Percentiles rank a stretch among this genome's conserved stretches.
Evolutionary conservation across 208 protist genomes (phyloP).

Genomic region (Wallacemonas sp.): DNA sequence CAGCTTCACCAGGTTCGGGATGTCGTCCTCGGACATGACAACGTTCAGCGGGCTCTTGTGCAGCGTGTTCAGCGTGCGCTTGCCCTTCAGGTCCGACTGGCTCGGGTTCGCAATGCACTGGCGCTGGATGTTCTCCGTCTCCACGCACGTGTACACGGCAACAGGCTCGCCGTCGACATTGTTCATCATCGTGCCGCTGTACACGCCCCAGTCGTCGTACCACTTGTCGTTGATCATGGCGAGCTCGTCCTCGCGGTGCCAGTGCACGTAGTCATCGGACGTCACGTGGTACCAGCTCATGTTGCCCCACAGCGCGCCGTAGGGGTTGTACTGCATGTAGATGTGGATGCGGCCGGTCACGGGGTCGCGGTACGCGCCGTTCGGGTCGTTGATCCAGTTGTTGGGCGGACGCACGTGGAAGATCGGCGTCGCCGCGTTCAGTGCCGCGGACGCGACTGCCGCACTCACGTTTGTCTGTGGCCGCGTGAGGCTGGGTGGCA

Average conservation of each 20-base stretch:
- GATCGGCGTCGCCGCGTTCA: constrained; percentile 22
- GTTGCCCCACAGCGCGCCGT: constrained; percentile 54
- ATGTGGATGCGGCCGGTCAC: constrained; percentile 52
- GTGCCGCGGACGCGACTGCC: not conserved
- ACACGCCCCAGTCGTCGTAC: constrained; percentile 53
- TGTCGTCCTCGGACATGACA: constrained; percentile 33
- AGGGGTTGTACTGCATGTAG: constrained; percentile 76
- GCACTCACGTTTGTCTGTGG: not conserved
- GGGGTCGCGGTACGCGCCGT: constrained; percentile 61
- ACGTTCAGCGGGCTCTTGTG: constrained; percentile 41
- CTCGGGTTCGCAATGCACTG: constrained; percentile 50
- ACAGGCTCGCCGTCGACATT: constrained; percentile 40
- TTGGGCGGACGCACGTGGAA: constrained; percentile 54
- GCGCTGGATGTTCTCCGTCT: constrained; percentile 44
- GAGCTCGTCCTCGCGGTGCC: constrained; percentile 30
- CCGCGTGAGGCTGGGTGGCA: constrained; percentile 11
- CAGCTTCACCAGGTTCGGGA: constrained; percentile 37
- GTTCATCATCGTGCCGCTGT: constrained; percentile 54
- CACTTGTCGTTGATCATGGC: constrained; percentile 38
- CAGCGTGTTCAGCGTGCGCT: constrained; percentile 35
- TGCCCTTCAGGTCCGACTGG: constrained; percentile 28
- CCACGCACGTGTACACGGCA: constrained; percentile 51
- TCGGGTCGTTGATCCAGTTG: constrained; percentile 73
- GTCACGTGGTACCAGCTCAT: constrained; percentile 68
- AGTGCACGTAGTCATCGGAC: constrained; percentile 62